These are phyloP conservation scores for Cryphonectria carpinicola DNA, from an alignment of 2,329 filamentous ascomycete genomes.

Conservation along the genomic window DNA sequence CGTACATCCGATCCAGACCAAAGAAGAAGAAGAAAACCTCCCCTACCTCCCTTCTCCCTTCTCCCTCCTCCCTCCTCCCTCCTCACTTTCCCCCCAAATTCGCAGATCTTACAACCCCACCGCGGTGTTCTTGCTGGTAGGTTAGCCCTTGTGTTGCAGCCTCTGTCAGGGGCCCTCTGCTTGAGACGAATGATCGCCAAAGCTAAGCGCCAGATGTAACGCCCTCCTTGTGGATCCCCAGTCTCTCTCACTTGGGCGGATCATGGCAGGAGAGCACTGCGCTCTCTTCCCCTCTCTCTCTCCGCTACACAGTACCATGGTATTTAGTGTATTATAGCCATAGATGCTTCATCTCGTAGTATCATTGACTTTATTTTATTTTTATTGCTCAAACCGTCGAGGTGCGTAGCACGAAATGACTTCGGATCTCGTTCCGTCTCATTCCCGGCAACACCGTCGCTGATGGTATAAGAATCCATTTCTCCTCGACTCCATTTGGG, in stretches of 20 bases:
- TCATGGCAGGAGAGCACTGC: not conserved
- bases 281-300: not conserved
- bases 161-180: conserved; percentile 23
- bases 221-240: not conserved
- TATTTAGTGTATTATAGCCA: not conserved
- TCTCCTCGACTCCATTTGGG: not conserved
- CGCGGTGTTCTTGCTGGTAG: not conserved
- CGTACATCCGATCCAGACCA: not conserved
- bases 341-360: not conserved
- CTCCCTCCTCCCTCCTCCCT: conserved; percentile 12
- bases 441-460: not conserved
- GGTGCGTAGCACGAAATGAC: not conserved
- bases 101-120: conserved; percentile 23
- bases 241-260: conserved; percentile 12
- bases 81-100: conserved; percentile 13
- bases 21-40: too few relatives aligned
- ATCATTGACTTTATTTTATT: not conserved
- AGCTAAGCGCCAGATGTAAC: conserved; percentile 23
- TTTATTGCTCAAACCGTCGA: not conserved
- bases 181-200: conserved; percentile 25
- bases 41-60: not conserved
- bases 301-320: too few relatives aligned
- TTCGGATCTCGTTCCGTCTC: not conserved
- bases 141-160: not conserved
- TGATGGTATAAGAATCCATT: not conserved